Evolutionary conservation across 306 rosid genomes (phyloP), one percentile per base, ranked within the genome.

Genomic region (Herpetospermum pedunculosum): DNA sequence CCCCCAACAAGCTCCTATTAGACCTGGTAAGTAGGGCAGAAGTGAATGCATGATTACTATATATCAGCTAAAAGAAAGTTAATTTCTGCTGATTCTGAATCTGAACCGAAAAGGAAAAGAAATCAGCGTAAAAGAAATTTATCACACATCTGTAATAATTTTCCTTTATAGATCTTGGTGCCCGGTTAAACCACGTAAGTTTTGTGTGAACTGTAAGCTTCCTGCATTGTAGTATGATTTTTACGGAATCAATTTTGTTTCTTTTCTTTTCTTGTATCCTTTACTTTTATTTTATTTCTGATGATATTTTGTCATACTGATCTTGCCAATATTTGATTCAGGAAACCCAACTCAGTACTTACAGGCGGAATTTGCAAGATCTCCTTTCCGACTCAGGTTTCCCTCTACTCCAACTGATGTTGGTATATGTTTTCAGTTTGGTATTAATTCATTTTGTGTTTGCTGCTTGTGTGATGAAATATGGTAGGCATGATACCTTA

Each of bases 371-470:
- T 79, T 53, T 95, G 88, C 97, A 89, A 81, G 99, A 95, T 87
- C 86, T 89, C 78, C 96, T 95, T 64, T 91, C 96, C 29, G 99
- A 92, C 84, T 88, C 99, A 87, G 99, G 99, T 95, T 78, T 48
- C 59, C 58, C 76, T 77, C 82, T 77, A 70, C 52, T 72, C 53
- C 76, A 70, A 23, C 67, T 73, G 71, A 63, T 41, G 50, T 50
- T 78, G 53, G 53, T 41, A 35, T 77, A 6, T 47, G 41, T 26
- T 26, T 79, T 48, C 57, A 21, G 35, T 43, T 74, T 38, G 37
- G 19, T 23, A 7, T 15, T 41, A 29, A 35, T 70, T 55, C 57
- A 11, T 65, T 79, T 72, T 85, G 78, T 74, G 53, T 74, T 30
- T 74, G 59, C 73, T 78, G 65, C 76, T 85, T 84, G 64, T 79